Evolutionary conservation across 2,329 filamentous ascomycete genomes (phyloP), one percentile per base, ranked within the genome.

Genomic region (Chaetomium strumarium): DNA sequence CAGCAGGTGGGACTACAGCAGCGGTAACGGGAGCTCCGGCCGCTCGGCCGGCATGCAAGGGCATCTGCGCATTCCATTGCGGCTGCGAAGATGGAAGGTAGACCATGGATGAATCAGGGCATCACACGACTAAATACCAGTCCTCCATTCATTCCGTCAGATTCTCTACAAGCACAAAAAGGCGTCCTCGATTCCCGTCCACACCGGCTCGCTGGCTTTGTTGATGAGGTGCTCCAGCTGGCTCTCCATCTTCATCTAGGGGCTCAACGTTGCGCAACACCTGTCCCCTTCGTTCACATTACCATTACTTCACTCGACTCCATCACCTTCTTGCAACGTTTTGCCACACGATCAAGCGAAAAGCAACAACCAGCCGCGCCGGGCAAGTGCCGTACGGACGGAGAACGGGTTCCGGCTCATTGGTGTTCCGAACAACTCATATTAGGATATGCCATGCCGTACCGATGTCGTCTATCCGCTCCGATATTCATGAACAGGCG

Each of bases 71-170:
- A 40, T 34, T 19, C 31, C 38, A 37, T 11, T n/a, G 3, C 8
- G 14, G 31, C 31, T 8, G 12, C 31, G 31, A 33, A 33, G 31
- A 7, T 12, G 33, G 4, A 34, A 11, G 33, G 33, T 34, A 6
- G n/a, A 8, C 16, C 34, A 12, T n/a, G n/a, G 13, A 14, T 10
- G 7, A 13, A 2, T 3, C 12, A 37, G 16, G 9, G 31, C 24
- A 12, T 29, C 46, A 36, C 29, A 47, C 40, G 29, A 47, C 37
- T 44, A 48, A 49, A 52, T 52, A 7, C 24, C 24, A 4, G 24
- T 49, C 19, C 50, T 50, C 45, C 51, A 49, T 49, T 53, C 49
- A 46, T 55, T 55, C 53, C 49, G 30, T 50, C 43, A 46, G 30
- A 13, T 49, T 38, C 14, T 38, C 46, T 52, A 55, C 39, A 55